A percentile compares a stretch with the other conserved stretches of the same genome.
Conservation (phyloP, 2,329 filamentous ascomycete genomes). For the Colletotrichum godetiae region DNA sequence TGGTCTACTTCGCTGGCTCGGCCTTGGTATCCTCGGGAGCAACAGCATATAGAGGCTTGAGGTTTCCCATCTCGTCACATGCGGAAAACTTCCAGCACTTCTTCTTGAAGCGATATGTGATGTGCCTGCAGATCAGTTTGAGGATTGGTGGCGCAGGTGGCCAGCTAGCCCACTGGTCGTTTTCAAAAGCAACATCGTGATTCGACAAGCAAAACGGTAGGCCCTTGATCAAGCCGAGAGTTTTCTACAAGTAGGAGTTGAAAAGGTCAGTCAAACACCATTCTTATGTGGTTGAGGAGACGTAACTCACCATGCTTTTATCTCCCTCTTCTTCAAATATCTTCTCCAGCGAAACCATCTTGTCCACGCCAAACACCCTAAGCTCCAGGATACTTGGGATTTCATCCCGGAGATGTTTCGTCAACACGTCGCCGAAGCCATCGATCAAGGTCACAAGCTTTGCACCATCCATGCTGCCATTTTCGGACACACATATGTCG, state of each 20-base stretch:
- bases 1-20: neutral
- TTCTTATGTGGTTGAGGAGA: accelerated
- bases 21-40: neutral
- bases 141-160: slow-evolving; percentile 36
- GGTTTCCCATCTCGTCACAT: slow-evolving; percentile 37
- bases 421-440: slow-evolving; percentile 42
- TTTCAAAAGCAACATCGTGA: slow-evolving; percentile 41
- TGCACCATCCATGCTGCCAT: slow-evolving; percentile 42
- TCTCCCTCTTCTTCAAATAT: slow-evolving; percentile 35
- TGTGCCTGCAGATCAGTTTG: slow-evolving; percentile 35
- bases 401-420: slow-evolving; percentile 47
- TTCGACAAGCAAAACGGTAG: slow-evolving; percentile 37
- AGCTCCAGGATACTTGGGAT: slow-evolving; percentile 44
- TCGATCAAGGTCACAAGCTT: slow-evolving; percentile 44
- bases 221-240: slow-evolving; percentile 35
- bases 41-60: slow-evolving; percentile 42
- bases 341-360: slow-evolving; percentile 37
- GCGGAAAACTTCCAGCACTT: slow-evolving; percentile 42
- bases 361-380: slow-evolving; percentile 39
- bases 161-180: slow-evolving; percentile 44
- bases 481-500: slow-evolving; percentile 36
- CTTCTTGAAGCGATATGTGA: slow-evolving; percentile 38
- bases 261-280: neutral
- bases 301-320: slow-evolving; percentile 38
- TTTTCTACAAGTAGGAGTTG: slow-evolving; percentile 34